Conservation (phyloP, 2,329 filamentous ascomycete species). For the Trichoderma koningii region DNA sequence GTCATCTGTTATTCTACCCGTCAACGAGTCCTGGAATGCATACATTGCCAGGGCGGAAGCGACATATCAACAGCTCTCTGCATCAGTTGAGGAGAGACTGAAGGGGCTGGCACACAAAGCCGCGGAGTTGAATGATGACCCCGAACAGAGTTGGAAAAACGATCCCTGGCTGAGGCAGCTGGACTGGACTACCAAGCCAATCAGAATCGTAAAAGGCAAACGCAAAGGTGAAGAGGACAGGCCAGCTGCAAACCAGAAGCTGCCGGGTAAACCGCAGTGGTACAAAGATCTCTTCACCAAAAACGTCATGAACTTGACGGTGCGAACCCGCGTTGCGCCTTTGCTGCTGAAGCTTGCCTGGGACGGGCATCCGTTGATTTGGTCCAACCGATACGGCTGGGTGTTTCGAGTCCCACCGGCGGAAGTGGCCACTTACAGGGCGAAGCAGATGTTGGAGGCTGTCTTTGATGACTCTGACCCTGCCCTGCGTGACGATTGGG, state of each 20-base stretch:
- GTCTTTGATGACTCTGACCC: constrained; percentile 76
- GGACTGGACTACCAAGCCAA: constrained; percentile 92
- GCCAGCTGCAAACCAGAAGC: constrained; percentile 82
- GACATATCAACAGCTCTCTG: constrained; percentile 75
- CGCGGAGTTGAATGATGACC: constrained; percentile 68
- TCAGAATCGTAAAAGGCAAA: constrained; percentile 89
- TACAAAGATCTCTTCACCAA: constrained; percentile 87
- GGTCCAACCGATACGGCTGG: constrained; percentile 94
- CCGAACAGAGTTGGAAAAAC: constrained; percentile 67
- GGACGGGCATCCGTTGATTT: constrained; percentile 86
- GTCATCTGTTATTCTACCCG: constrained; percentile 89
- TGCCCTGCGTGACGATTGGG: constrained; percentile 64
- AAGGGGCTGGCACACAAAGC: constrained; percentile 75
- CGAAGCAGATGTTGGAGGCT: constrained; percentile 72
- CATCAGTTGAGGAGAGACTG: constrained; percentile 76
- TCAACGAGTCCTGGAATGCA: constrained; percentile 82
- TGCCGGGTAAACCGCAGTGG: constrained; percentile 92
- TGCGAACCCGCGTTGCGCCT: constrained; percentile 84
- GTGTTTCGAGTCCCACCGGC: constrained; percentile 74
- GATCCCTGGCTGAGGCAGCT: constrained; percentile 93
- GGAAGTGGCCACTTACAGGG: constrained; percentile 64
- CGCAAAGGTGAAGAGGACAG: constrained; percentile 72
- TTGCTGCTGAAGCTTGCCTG: constrained; percentile 81
- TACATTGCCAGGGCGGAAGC: constrained; percentile 84
- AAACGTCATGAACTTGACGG: constrained; percentile 73